Percentiles rank a stretch among this genome's conserved stretches.
These are phyloP conservation scores for Immersiporthe knoxdaviesiana DNA, from an alignment of 2,329 filamentous ascomycete genomes.

Conservation along the genomic window DNA sequence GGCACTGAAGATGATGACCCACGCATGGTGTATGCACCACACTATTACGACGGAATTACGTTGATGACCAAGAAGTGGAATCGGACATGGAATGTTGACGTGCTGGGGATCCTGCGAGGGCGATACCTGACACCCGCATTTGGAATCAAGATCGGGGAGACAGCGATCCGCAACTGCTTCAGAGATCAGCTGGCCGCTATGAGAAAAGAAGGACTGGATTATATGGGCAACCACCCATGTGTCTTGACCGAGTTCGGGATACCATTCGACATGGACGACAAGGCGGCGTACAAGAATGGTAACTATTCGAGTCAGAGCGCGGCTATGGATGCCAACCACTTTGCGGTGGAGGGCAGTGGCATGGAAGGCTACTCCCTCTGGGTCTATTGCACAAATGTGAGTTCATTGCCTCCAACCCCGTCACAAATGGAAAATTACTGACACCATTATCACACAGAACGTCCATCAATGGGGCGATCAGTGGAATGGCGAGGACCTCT, in stretches of 20 bases:
- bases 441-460: conserved; percentile 57
- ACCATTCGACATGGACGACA: conserved; percentile 98
- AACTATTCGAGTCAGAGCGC: conserved; percentile 92
- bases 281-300: conserved; percentile 92
- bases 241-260: conserved; percentile 96
- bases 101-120: conserved; percentile 87
- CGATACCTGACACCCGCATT: conserved; percentile 88
- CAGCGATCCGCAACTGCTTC: conserved; percentile 91
- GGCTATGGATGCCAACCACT: conserved; percentile 96
- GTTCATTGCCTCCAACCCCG: conserved; percentile 29
- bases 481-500: conserved; percentile 98
- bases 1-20: conserved; percentile 86
- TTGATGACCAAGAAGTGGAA: conserved; percentile 99
- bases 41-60: conserved; percentile 97
- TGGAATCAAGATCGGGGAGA: conserved; percentile 90
- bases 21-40: conserved; percentile 88
- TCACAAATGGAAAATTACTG: conserved; percentile 27
- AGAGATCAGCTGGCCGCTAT: conserved; percentile 84
- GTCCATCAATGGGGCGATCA: conserved; percentile 87
- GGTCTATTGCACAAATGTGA: conserved; percentile 76
- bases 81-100: conserved; percentile 93
- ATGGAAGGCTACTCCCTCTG: conserved; percentile 88
- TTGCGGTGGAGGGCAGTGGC: conserved; percentile 80
- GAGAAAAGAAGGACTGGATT: conserved; percentile 81
- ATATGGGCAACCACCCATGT: conserved; percentile 86